phyloP scores from a whole-genome alignment of 768 basidiomycete species.

The Lenzites betulinus region DNA sequence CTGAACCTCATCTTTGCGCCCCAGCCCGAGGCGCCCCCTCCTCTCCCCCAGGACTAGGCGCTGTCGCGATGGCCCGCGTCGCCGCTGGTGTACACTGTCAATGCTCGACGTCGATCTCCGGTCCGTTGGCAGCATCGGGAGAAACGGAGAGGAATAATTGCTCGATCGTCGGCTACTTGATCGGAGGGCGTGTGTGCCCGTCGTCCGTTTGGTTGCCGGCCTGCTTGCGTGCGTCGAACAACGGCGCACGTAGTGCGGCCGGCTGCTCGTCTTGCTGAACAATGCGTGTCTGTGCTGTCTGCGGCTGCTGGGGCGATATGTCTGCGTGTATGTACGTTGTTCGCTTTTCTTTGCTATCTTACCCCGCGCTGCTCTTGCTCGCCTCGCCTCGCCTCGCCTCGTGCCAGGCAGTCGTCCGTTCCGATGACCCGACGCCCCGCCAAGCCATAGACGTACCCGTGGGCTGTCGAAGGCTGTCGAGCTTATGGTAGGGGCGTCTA shows the following conservation, averaged over 20 bases:
- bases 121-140: not conserved
- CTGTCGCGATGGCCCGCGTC: not conserved
- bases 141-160: too few relatives aligned
- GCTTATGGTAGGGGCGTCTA: too few relatives aligned
- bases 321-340: slow-evolving; percentile 13
- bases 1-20: slow-evolving; percentile 82
- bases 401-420: too few relatives aligned
- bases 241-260: not conserved
- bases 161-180: slow-evolving; percentile 17
- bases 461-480: too few relatives aligned
- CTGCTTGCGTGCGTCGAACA: not conserved
- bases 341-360: not conserved
- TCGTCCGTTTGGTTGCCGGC: slow-evolving; percentile 4
- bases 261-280: not conserved
- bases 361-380: not conserved
- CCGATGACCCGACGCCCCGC: too few relatives aligned
- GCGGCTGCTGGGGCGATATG: not conserved
- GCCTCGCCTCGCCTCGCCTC: not conserved
- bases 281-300: not conserved
- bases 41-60: slow-evolving; percentile 50
- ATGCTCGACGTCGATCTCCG: not conserved
- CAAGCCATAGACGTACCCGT: too few relatives aligned
- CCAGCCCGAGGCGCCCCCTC: slow-evolving; percentile 80
- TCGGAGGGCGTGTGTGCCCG: not conserved
- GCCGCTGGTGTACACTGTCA: not conserved